A percentile compares a stretch with the other conserved stretches of the same genome.
Evolutionary conservation across 2,329 filamentous ascomycete genomes (phyloP).

Genomic region (Penicillium sclerotigenum): DNA sequence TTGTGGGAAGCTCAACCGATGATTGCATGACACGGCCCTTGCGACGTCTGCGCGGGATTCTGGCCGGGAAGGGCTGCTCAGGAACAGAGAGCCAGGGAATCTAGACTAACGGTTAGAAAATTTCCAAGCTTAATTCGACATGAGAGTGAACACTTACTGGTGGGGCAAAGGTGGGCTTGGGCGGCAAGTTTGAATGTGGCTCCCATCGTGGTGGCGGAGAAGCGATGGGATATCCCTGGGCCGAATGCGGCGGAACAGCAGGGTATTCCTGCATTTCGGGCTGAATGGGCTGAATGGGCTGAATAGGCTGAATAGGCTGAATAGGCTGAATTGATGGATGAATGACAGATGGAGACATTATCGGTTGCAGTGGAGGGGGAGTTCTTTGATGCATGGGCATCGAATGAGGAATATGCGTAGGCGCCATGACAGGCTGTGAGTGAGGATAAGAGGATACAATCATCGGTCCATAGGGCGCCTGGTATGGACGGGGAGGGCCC

Average conservation of each 20-base stretch:
- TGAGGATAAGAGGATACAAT: slow-evolving; percentile 46
- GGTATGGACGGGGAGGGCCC: slow-evolving; percentile 40
- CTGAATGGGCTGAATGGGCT: slow-evolving; percentile 29
- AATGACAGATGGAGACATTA: slow-evolving; percentile 36
- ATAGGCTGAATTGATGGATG: slow-evolving; percentile 26
- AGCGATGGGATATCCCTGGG: slow-evolving; percentile 34
- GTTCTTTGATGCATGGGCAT: slow-evolving; percentile 38
- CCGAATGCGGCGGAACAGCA: slow-evolving; percentile 22
- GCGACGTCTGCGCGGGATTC: slow-evolving; percentile 48
- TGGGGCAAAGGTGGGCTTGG: slow-evolving; percentile 46
- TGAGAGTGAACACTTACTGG: slow-evolving; percentile 37
- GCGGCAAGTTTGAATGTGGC: slow-evolving; percentile 23
- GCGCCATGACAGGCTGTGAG: slow-evolving; percentile 40
- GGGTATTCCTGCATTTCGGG: slow-evolving; percentile 31
- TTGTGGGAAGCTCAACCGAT: slow-evolving; percentile 52
- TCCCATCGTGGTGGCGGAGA: slow-evolving; percentile 30
- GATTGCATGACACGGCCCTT: slow-evolving; percentile 36
- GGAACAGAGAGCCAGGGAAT: slow-evolving; percentile 61
- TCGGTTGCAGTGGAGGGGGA: slow-evolving; percentile 37
- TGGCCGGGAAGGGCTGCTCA: slow-evolving; percentile 53
- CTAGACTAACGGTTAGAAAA: slow-evolving; percentile 30
- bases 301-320: slow-evolving; percentile 29
- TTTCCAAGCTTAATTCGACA: neutral
- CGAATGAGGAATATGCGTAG: slow-evolving; percentile 36
- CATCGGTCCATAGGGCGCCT: slow-evolving; percentile 41